Evolutionary conservation across 805 yeast genomes (phyloP).

Genomic region (Barnettozyma salicaria): DNA sequence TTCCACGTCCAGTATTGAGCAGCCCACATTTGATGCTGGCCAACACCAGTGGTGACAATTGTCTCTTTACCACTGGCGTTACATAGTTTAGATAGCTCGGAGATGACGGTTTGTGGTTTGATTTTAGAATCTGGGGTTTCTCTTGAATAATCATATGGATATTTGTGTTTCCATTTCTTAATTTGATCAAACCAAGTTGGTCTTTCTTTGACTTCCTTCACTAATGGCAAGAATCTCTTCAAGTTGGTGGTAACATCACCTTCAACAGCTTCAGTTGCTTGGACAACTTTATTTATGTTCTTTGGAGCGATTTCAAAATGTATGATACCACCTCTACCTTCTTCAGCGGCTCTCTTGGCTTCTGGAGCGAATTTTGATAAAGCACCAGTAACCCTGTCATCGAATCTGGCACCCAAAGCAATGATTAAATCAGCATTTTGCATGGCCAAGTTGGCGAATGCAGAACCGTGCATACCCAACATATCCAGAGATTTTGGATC

Average conservation of each 20-base stretch:
- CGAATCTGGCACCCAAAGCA: conserved; percentile 96
- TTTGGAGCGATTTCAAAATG: conserved; percentile 96
- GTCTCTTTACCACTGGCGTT: conserved; percentile 61
- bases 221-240: conserved; percentile 62
- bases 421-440: conserved; percentile 90
- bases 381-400: conserved; percentile 94
- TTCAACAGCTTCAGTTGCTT: conserved; percentile 93
- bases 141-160: conserved; percentile 74
- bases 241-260: conserved; percentile 89
- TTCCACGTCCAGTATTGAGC: conserved; percentile 97
- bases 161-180: conserved; percentile 76
- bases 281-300: conserved; percentile 95
- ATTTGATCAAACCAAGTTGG: conserved; percentile 74
- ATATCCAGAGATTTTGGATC: conserved; percentile 89
- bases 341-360: conserved; percentile 83
- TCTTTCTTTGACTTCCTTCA: conserved; percentile 60
- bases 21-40: conserved; percentile 99
- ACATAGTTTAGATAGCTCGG: conserved; percentile 71
- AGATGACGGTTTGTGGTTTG: conserved; percentile 89
- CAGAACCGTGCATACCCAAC: conserved; percentile 98
- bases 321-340: conserved; percentile 89
- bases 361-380: conserved; percentile 87
- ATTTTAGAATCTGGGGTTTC: conserved; percentile 78
- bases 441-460: conserved; percentile 89
- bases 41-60: conserved; percentile 95